phyloP scores from a whole-genome alignment of 441 rosid genomes.

The Mallotus japonicus region DNA sequence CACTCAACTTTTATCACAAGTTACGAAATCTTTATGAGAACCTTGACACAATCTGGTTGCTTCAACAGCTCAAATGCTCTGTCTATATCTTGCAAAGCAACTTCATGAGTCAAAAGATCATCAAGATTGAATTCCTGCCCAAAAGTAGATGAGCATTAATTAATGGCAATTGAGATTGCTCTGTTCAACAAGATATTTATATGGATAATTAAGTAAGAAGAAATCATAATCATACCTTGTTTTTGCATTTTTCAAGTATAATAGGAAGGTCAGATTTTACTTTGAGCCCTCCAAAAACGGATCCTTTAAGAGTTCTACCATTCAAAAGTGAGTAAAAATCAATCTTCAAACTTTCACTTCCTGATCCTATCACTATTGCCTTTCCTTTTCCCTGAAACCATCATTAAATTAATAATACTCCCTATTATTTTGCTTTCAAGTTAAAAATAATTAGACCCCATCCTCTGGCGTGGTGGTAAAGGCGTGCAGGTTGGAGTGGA shows the following conservation, averaged over 20 bases:
- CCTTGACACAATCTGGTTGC: constrained; percentile 42
- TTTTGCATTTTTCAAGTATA: constrained; percentile 35
- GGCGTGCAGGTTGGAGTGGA: too few species aligned
- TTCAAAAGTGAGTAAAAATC: background rate
- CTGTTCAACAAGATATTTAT: too few species aligned
- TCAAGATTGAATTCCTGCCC: constrained; percentile 38
- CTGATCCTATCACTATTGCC: constrained; percentile 23
- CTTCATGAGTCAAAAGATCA: constrained; percentile 35
- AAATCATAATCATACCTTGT: constrained; percentile 28
- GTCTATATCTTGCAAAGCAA: constrained; percentile 32
- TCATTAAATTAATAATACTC: too few species aligned
- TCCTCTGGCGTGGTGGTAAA: too few species aligned
- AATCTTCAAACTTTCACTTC: constrained; percentile 2
- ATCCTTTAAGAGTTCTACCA: constrained; percentile 44
- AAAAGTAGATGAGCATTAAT: background rate
- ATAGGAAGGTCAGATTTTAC: constrained; percentile 38
- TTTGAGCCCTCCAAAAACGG: constrained; percentile 46
- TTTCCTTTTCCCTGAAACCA: constrained; percentile 24
- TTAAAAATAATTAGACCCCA: too few species aligned
- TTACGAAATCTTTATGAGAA: constrained; percentile 36
- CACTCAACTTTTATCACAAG: background rate
- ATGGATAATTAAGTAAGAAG: too few species aligned
- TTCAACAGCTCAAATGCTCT: constrained; percentile 32
- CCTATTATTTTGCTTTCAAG: too few species aligned
- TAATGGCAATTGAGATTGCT: too few species aligned